phyloP scores from a whole-genome alignment of 116 monocot genomes.

The Posidonia oceanica region DNA sequence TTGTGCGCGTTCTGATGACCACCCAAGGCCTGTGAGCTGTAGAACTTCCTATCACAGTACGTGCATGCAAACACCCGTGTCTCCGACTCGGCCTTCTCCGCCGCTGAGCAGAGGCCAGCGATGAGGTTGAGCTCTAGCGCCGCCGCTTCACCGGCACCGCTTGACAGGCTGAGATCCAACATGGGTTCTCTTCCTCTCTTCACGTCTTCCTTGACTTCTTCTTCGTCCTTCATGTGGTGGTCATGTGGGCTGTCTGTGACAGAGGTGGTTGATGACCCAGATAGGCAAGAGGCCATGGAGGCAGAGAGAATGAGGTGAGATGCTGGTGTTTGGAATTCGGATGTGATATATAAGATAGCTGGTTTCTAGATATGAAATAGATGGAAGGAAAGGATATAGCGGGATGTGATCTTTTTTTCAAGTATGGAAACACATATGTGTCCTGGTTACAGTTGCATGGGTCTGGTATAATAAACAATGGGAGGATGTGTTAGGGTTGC shows the following conservation, averaged over 20 bases:
- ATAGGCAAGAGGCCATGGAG: not conserved
- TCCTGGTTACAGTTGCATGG: not conserved
- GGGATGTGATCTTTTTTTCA: not conserved
- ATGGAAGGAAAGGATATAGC: not conserved
- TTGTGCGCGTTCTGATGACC: constrained; percentile 59
- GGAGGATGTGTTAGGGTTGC: not conserved
- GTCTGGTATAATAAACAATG: not conserved
- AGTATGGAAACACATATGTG: too few relatives aligned
- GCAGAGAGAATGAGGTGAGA: not conserved
- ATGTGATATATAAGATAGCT: not conserved
- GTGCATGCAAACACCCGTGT: constrained; percentile 13
- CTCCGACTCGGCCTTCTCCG: not conserved
- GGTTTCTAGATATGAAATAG: not conserved
- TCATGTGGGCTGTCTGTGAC: too few relatives aligned
- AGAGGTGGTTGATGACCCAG: not conserved
- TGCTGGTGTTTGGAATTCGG: not conserved
- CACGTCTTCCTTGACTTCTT: not conserved
- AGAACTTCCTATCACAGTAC: constrained; percentile 18
- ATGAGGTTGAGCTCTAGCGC: not conserved
- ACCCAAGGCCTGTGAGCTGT: constrained; percentile 37
- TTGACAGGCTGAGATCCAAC: constrained; percentile 6
- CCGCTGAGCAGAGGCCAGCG: not conserved
- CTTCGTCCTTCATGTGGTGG: not conserved
- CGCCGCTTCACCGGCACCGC: not conserved
- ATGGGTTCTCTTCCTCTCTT: constrained; percentile 4